Evolutionary conservation across 768 basidiomycete genomes (phyloP).

Genomic region (Boletus patriciae): DNA sequence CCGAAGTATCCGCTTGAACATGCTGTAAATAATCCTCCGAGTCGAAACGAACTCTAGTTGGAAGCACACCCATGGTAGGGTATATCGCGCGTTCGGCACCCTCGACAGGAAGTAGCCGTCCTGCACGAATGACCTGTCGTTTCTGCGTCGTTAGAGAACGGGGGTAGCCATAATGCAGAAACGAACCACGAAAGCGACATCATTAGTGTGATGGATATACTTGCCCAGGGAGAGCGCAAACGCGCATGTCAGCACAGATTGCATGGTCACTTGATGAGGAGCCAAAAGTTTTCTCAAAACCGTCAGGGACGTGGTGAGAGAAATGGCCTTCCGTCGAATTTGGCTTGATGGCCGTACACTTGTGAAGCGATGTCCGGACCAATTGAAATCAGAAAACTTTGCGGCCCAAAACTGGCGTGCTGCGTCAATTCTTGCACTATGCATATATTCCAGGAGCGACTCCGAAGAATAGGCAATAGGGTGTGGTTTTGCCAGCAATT

Average conservation of each 20-base stretch:
- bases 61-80: constrained; percentile 32
- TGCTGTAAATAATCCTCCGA: constrained; percentile 16
- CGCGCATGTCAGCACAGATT: constrained; percentile 31
- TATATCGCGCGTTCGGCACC: constrained; percentile 22
- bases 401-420: constrained; percentile 28
- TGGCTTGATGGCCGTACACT: not conserved
- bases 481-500: constrained; percentile 12
- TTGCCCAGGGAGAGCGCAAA: constrained; percentile 30
- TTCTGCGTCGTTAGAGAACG: not conserved
- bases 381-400: constrained; percentile 21
- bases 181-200: constrained; percentile 36
- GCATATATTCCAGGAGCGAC: constrained; percentile 26
- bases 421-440: constrained; percentile 5
- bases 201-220: constrained; percentile 23
- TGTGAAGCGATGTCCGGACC: constrained; percentile 15
- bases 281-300: constrained; percentile 21
- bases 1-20: constrained; percentile 30
- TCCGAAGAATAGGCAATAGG: constrained; percentile 12
- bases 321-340: constrained; percentile 12
- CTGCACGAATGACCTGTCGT: constrained; percentile 33
- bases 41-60: constrained; percentile 25
- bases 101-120: constrained; percentile 29
- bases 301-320: constrained; percentile 18
- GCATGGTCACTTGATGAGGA: constrained; percentile 30
- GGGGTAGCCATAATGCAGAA: not conserved